Percentiles rank a stretch among this genome's conserved stretches.
Evolutionary conservation across 352 stramenopile genomes (phyloP).

Genomic region (Thalassiosira ordinaria): DNA sequence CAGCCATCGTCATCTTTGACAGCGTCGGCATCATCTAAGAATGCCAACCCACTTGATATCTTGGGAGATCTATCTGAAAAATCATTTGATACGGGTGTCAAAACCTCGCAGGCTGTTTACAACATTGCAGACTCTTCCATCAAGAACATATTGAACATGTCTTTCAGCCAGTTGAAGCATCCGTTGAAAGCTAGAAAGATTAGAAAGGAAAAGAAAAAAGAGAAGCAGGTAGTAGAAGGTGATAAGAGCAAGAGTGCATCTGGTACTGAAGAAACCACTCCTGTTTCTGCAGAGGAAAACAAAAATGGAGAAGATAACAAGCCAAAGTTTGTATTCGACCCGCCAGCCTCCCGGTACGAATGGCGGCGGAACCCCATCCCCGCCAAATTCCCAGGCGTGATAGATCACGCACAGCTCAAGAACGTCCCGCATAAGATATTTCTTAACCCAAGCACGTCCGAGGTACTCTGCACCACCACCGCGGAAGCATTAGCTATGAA

Average conservation of each 20-base stretch:
- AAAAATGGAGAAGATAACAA: too few species aligned
- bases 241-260: background rate
- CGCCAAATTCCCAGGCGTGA: slow-evolving; percentile 63
- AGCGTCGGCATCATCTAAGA: too few species aligned
- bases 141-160: slow-evolving; percentile 53
- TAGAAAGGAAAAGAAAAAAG: slow-evolving; percentile 13
- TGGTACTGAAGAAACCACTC: too few species aligned
- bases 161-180: slow-evolving; percentile 41
- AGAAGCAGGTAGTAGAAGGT: too few species aligned
- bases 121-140: slow-evolving; percentile 58
- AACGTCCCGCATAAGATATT: slow-evolving; percentile 78
- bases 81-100: slow-evolving; percentile 44
- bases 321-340: too few species aligned
- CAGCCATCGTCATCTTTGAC: too few species aligned
- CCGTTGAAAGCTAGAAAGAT: background rate
- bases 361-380: slow-evolving; percentile 59
- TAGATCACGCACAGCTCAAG: slow-evolving; percentile 66
- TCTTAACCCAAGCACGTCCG: slow-evolving; percentile 87
- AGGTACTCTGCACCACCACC: slow-evolving; percentile 89
- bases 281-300: too few species aligned
- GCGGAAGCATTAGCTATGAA: slow-evolving; percentile 88
- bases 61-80: slow-evolving; percentile 46
- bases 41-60: slow-evolving; percentile 42
- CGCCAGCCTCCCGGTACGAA: too few species aligned
- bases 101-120: slow-evolving; percentile 51